Evolutionary conservation across 2,329 filamentous ascomycete species (phyloP).

Genomic region (Ploettnerulaceae sp.): DNA sequence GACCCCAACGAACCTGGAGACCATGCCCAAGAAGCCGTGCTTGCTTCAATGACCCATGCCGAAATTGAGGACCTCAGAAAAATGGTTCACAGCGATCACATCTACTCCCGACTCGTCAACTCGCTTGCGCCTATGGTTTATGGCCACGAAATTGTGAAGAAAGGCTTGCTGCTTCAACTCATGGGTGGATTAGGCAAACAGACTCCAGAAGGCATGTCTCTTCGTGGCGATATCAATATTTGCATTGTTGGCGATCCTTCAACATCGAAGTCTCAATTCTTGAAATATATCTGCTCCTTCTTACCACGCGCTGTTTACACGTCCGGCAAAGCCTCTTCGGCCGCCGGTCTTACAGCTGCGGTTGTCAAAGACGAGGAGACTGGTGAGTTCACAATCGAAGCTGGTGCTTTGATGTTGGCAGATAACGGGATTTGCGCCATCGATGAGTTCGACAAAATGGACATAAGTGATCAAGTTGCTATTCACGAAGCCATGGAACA

Average conservation of each 20-base stretch:
- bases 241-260: slow-evolving; percentile 97
- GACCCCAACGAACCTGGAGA: slow-evolving; percentile 71
- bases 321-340: slow-evolving; percentile 94
- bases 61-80: slow-evolving; percentile 89
- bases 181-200: slow-evolving; percentile 94
- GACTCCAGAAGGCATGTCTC: slow-evolving; percentile 89
- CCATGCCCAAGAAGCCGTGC: slow-evolving; percentile 79
- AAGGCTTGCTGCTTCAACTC: slow-evolving; percentile 86
- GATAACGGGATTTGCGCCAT: slow-evolving; percentile 97
- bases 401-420: slow-evolving; percentile 93
- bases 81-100: slow-evolving; percentile 94
- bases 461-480: slow-evolving; percentile 91
- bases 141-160: slow-evolving; percentile 96
- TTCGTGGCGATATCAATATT: slow-evolving; percentile 97
- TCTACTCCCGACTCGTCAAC: slow-evolving; percentile 87
- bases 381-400: slow-evolving; percentile 97
- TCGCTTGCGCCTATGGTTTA: slow-evolving; percentile 97
- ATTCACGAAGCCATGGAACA: slow-evolving; percentile 99
- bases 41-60: slow-evolving; percentile 75
- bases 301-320: slow-evolving; percentile 97
- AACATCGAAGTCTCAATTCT: slow-evolving; percentile 95
- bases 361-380: slow-evolving; percentile 98
- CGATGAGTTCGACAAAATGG: slow-evolving; percentile 99
- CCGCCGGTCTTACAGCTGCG: slow-evolving; percentile 92
- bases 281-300: slow-evolving; percentile 97